Evolutionary conservation across 106 monocot genomes (phyloP).

Genomic region (Alisma plantagoaquatica): DNA sequence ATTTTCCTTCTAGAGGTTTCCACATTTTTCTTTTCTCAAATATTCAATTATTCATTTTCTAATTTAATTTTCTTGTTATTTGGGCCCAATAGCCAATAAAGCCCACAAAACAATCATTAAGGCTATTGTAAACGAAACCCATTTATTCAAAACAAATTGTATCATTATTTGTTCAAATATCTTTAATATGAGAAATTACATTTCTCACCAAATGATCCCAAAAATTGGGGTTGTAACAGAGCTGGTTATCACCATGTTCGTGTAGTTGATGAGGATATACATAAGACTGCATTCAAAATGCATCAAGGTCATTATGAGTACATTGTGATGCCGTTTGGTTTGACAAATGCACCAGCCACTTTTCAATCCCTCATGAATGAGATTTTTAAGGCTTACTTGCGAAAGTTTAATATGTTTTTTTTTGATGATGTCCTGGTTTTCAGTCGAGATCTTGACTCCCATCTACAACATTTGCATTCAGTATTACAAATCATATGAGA

Average conservation of each 20-base stretch:
- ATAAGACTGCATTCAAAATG: constrained; percentile 3
- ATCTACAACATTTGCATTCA: background rate
- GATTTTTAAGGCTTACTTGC: background rate
- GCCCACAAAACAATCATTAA: too few relatives aligned
- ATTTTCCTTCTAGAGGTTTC: too few relatives aligned
- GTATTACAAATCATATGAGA: background rate
- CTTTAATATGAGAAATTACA: too few relatives aligned
- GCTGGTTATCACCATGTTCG: constrained; percentile 3
- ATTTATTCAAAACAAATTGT: too few relatives aligned
- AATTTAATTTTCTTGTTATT: too few relatives aligned
- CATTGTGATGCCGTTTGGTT: constrained; percentile 7
- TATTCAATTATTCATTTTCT: too few relatives aligned
- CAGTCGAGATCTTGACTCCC: background rate
- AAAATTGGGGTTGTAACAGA: too few relatives aligned
- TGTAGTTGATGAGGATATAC: background rate
- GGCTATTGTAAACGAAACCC: too few relatives aligned
- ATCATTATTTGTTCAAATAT: too few relatives aligned
- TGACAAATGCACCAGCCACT: constrained; percentile 9
- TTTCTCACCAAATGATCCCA: too few relatives aligned
- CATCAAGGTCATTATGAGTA: constrained; percentile 11
- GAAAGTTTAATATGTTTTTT: background rate
- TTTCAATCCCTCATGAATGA: constrained; percentile 5
- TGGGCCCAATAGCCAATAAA: too few relatives aligned
- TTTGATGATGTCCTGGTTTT: constrained; percentile 10
- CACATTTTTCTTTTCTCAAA: too few relatives aligned